Evolutionary conservation across 306 rosid species (phyloP).

Genomic region (Cicer pinnatifidum): DNA sequence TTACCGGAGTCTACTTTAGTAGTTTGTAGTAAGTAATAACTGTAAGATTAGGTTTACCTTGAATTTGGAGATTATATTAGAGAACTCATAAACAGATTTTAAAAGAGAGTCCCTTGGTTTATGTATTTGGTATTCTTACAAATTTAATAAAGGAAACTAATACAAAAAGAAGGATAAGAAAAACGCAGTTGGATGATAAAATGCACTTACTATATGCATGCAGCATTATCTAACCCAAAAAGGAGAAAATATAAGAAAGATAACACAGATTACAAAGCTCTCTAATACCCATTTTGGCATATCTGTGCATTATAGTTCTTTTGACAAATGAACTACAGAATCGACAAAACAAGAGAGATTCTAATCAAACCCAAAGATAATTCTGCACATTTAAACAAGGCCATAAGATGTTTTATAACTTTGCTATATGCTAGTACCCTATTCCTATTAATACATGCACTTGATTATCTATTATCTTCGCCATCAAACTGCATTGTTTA

Average conservation of each 20-base stretch:
- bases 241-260: slow-evolving; percentile 29
- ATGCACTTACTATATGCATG: slow-evolving; percentile 28
- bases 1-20: background rate
- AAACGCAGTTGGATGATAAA: slow-evolving; percentile 9
- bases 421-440: background rate
- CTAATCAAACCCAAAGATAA: slow-evolving; percentile 11
- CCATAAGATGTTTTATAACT: slow-evolving; percentile 8
- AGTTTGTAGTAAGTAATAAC: slow-evolving; percentile 13
- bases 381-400: background rate
- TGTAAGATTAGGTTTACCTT: slow-evolving; percentile 18
- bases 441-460: background rate
- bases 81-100: slow-evolving; percentile 9
- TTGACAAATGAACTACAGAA: background rate
- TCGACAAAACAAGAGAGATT: slow-evolving; percentile 17
- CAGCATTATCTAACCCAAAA: slow-evolving; percentile 2
- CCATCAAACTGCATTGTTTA: background rate
- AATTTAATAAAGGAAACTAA: slow-evolving; percentile 19
- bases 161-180: background rate
- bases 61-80: background rate
- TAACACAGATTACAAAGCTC: background rate
- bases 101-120: slow-evolving; percentile 9
- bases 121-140: background rate
- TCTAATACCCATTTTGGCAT: slow-evolving; percentile 18
- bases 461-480: slow-evolving; percentile 1
- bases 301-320: slow-evolving; percentile 1